Conservation (phyloP, 2,329 filamentous ascomycete genomes). For the Colletotrichum lindemuthianum region DNA sequence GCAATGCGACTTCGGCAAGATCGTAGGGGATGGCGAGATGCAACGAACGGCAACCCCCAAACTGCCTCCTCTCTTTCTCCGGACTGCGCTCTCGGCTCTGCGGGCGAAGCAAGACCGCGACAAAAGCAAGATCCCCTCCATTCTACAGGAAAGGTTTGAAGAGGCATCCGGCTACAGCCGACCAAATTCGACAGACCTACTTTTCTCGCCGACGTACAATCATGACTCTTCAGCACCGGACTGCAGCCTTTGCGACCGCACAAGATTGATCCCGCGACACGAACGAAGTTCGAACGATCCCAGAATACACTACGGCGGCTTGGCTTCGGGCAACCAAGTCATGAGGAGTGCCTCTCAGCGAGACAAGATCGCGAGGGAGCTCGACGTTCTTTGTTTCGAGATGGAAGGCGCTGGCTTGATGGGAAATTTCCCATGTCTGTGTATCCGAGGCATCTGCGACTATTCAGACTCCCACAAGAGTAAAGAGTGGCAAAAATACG, state of each 20-base stretch:
- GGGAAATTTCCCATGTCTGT: constrained; percentile 41
- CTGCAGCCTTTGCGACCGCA: background rate
- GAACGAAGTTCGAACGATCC: background rate
- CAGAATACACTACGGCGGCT: constrained; percentile 33
- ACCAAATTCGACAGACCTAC: background rate
- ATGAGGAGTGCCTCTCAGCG: constrained; percentile 21
- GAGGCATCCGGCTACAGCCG: background rate
- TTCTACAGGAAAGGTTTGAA: background rate
- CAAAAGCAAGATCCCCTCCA: background rate
- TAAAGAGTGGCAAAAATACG: constrained; percentile 47
- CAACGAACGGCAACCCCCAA: constrained; percentile 23
- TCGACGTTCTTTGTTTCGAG: constrained; percentile 39
- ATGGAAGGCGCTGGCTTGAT: constrained; percentile 42
- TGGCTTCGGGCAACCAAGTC: constrained; percentile 35
- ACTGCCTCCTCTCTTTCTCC: background rate
- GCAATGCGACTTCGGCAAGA: constrained; percentile 38
- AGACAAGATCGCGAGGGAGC: constrained; percentile 3
- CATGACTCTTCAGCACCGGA: background rate
- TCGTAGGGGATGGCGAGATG: constrained; percentile 15
- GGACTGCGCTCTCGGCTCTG: constrained; percentile 28
- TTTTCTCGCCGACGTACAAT: constrained; percentile 1
- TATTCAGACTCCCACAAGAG: constrained; percentile 52
- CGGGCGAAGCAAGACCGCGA: constrained; percentile 18
- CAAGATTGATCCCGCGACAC: background rate
- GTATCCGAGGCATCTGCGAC: constrained; percentile 49